Evolutionary conservation across 306 rosid genomes (phyloP).

Genomic region (Benincasa hispida): DNA sequence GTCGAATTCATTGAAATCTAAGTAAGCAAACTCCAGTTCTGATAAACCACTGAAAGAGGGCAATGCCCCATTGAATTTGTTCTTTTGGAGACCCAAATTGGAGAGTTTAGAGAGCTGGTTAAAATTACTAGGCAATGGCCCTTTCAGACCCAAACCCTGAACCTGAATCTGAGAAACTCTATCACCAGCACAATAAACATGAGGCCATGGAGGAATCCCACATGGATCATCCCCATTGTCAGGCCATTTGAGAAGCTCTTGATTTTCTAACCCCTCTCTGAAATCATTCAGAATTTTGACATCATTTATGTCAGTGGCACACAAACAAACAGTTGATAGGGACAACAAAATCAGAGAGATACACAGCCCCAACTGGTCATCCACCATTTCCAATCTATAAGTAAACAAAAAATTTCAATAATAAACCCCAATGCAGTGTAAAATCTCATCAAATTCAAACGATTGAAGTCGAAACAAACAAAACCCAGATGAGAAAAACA

Average conservation of each 20-base stretch:
- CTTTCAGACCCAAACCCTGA: slow-evolving; percentile 49
- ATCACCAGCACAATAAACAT: slow-evolving; percentile 43
- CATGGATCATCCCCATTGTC: slow-evolving; percentile 55
- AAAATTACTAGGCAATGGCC: slow-evolving; percentile 50
- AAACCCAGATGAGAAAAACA: background rate
- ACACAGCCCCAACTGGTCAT: slow-evolving; percentile 9
- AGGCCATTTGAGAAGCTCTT: slow-evolving; percentile 70
- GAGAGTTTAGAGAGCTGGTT: slow-evolving; percentile 58
- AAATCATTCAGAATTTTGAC: slow-evolving; percentile 54
- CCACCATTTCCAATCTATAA: slow-evolving; percentile 23
- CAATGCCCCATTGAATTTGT: slow-evolving; percentile 46
- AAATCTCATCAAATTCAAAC: background rate
- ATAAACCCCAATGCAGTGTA: slow-evolving; percentile 17
- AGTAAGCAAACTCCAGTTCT: slow-evolving; percentile 58
- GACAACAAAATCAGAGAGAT: slow-evolving; percentile 17
- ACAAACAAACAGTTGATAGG: slow-evolving; percentile 17
- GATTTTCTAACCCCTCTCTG: slow-evolving; percentile 51
- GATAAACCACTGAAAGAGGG: slow-evolving; percentile 64
- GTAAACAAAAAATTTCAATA: background rate
- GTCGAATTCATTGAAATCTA: slow-evolving; percentile 58
- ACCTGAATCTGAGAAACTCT: slow-evolving; percentile 75
- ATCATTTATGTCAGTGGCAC: slow-evolving; percentile 52
- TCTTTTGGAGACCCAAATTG: slow-evolving; percentile 71
- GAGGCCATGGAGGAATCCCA: slow-evolving; percentile 67
- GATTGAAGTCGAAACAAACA: background rate